Evolutionary conservation across 169 alveolate species (phyloP).

Genomic region (Cardiosporidium cionae): DNA sequence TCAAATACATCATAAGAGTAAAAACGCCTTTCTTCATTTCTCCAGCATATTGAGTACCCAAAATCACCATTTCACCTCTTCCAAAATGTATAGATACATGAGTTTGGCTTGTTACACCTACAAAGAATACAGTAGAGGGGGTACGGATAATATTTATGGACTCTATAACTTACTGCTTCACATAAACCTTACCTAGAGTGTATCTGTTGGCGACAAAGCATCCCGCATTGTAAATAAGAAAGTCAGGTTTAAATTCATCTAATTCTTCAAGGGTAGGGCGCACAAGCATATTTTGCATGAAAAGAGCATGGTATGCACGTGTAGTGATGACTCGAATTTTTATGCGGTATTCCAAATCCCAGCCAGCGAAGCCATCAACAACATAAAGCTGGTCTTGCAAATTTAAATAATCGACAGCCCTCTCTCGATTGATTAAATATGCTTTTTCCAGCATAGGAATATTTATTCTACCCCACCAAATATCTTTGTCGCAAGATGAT

Average conservation of each 20-base stretch:
- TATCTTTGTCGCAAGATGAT: conserved; percentile 49
- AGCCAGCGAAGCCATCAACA: conserved; percentile 93
- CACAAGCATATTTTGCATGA: conserved; percentile 92
- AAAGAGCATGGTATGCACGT: conserved; percentile 93
- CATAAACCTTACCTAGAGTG: conserved; percentile 48
- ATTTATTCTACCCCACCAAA: conserved; percentile 94
- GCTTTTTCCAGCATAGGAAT: conserved; percentile 77
- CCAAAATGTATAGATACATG: conserved; percentile 80
- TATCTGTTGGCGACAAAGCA: conserved; percentile 79
- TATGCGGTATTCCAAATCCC: conserved; percentile 86
- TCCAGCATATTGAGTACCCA: conserved; percentile 95
- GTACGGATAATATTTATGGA: background rate
- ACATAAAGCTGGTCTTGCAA: conserved; percentile 71
- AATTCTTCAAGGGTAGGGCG: conserved; percentile 75
- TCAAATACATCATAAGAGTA: conserved; percentile 80
- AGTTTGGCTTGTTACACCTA: conserved; percentile 79
- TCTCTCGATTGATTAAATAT: conserved; percentile 71
- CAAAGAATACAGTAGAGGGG: background rate
- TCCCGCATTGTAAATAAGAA: conserved; percentile 87
- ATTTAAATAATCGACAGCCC: conserved; percentile 86
- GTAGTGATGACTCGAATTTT: conserved; percentile 73
- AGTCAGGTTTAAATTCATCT: conserved; percentile 63
- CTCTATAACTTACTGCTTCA: background rate
- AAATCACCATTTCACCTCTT: conserved; percentile 79
- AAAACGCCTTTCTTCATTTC: conserved; percentile 94